phyloP scores from a whole-genome alignment of 805 yeast genomes.

The Myxozyma monticola region DNA sequence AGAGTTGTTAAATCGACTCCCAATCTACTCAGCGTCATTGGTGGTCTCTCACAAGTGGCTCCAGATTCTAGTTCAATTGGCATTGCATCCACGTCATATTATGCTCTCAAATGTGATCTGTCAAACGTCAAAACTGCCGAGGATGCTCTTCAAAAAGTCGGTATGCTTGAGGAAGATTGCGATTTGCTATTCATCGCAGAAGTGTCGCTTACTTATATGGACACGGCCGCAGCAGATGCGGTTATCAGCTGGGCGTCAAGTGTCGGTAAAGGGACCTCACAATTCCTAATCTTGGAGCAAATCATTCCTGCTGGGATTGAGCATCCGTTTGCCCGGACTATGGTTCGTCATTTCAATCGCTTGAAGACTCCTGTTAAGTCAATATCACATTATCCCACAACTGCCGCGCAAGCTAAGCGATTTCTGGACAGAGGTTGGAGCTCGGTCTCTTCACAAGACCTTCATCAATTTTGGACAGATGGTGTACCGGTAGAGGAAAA shows the following conservation, averaged over 20 bases:
- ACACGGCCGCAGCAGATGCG: constrained; percentile 61
- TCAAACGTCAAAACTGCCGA: constrained; percentile 45
- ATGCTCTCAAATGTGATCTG: constrained; percentile 67
- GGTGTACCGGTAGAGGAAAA: constrained; percentile 46
- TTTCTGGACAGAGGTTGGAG: constrained; percentile 51
- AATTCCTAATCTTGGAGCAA: constrained; percentile 70
- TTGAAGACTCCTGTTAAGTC: constrained; percentile 69
- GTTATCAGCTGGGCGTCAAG: constrained; percentile 53
- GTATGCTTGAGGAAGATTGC: constrained; percentile 20
- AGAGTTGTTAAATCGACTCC: constrained; percentile 50
- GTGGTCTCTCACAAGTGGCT: background rate
- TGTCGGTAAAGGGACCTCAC: constrained; percentile 47
- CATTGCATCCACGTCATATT: constrained; percentile 49
- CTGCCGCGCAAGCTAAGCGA: constrained; percentile 51
- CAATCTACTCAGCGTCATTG: constrained; percentile 42
- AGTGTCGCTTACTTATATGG: constrained; percentile 81
- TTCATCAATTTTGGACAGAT: constrained; percentile 59
- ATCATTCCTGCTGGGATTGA: constrained; percentile 60
- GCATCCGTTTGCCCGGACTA: constrained; percentile 71
- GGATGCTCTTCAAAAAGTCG: constrained; percentile 31
- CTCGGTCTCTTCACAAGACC: constrained; percentile 43
- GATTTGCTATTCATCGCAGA: constrained; percentile 66
- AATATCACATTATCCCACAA: constrained; percentile 56
- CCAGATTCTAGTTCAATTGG: constrained; percentile 1
- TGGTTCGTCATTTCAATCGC: constrained; percentile 69